Evolutionary conservation across 1,284 basidiomycete species (phyloP).

Genomic region (Sporisorium exsertum): DNA sequence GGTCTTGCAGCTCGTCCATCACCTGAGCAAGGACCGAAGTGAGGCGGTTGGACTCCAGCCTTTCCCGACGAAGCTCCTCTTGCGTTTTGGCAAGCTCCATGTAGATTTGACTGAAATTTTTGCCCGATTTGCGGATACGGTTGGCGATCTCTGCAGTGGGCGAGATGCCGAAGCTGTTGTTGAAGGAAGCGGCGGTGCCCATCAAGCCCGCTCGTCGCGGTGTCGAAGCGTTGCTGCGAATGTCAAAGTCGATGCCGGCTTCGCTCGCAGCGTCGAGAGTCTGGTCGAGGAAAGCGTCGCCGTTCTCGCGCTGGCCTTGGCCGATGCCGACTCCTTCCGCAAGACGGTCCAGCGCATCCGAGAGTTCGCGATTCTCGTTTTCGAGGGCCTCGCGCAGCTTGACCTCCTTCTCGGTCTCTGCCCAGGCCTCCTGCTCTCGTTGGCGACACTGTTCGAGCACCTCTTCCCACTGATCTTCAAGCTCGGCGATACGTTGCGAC

Average conservation of each 20-base stretch:
- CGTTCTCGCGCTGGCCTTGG: conserved; percentile 46
- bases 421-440: conserved; percentile 76
- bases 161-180: conserved; percentile 49
- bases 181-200: conserved; percentile 44
- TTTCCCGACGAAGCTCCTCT: conserved; percentile 81
- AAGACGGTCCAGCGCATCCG: conserved; percentile 64
- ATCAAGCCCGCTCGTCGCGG: conserved; percentile 31
- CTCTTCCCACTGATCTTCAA: conserved; percentile 82
- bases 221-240: conserved; percentile 30
- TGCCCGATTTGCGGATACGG: conserved; percentile 72
- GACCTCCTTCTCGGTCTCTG: conserved; percentile 76
- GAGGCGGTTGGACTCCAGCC: conserved; percentile 66
- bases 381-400: conserved; percentile 70
- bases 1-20: conserved; percentile 64
- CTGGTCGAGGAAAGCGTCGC: conserved; percentile 30
- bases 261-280: conserved; percentile 36
- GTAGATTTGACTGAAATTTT: conserved; percentile 89
- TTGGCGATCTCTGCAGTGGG: conserved; percentile 84
- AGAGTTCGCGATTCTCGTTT: conserved; percentile 68
- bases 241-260: conserved; percentile 32
- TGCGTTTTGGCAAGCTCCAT: conserved; percentile 86
- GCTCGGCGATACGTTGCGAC: conserved; percentile 79
- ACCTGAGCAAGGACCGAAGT: conserved; percentile 61
- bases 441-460: conserved; percentile 78
- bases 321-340: conserved; percentile 65